These are phyloP conservation scores for Xylaria sp. DNA, from an alignment of 2,329 filamentous ascomycete genomes.

Conservation along the genomic window DNA sequence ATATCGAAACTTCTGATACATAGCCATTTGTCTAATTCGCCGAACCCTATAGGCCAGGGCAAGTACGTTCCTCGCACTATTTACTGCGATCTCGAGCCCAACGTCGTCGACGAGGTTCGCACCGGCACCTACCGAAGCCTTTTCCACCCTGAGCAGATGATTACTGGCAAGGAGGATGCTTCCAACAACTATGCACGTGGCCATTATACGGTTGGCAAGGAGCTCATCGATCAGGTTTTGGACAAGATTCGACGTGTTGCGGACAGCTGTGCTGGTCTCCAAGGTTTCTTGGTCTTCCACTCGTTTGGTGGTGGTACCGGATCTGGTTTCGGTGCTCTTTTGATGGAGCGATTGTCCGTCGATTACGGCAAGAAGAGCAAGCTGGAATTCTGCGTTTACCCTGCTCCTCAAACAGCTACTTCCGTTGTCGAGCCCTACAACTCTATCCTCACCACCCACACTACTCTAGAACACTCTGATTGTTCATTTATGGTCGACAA, in stretches of 20 bases:
- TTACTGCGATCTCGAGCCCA: constrained; percentile 99
- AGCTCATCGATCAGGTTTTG: constrained; percentile 97
- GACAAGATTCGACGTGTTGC: constrained; percentile 98
- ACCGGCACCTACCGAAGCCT: constrained; percentile 95
- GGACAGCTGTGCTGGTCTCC: constrained; percentile 97
- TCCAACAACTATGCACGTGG: constrained; percentile 99
- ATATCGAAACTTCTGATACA: constrained; percentile 29
- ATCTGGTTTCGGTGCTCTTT: constrained; percentile 96
- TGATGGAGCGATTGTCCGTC: constrained; percentile 98
- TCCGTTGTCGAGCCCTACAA: constrained; percentile 99
- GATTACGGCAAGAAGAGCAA: constrained; percentile 99
- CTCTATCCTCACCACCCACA: constrained; percentile 99
- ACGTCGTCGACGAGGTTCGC: constrained; percentile 99
- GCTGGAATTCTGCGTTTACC: constrained; percentile 99
- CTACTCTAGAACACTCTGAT: constrained; percentile 98
- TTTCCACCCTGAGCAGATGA: constrained; percentile 99
- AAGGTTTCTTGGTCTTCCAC: constrained; percentile 99
- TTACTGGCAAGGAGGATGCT: constrained; percentile 99
- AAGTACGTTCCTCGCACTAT: constrained; percentile 99
- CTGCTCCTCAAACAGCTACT: constrained; percentile 94
- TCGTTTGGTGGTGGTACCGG: constrained; percentile 99
- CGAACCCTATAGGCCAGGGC: constrained; percentile 77
- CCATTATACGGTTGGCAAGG: constrained; percentile 99
- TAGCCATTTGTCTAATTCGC: constrained; percentile 30
- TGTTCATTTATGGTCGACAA: constrained; percentile 99